A percentile compares a stretch with the other conserved stretches of the same genome.
Conservation (phyloP, 352 stramenopile species). For the Globisporangium parvum region DNA sequence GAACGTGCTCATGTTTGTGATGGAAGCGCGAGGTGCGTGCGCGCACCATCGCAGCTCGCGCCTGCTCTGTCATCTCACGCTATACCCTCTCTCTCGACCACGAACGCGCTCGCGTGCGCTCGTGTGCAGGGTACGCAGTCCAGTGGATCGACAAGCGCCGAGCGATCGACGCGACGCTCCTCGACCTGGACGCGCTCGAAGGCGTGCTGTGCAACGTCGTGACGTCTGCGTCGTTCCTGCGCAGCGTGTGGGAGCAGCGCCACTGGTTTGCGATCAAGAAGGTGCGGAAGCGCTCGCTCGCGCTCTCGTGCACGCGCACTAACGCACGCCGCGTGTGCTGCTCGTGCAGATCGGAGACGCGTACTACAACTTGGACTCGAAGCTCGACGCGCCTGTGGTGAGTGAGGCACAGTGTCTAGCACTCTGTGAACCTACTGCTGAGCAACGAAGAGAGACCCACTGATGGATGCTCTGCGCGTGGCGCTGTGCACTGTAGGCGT, state of each 20-base stretch:
- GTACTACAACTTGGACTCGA: constrained; percentile 79
- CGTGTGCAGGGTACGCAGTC: constrained; percentile 44
- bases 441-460: background rate
- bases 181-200: constrained; percentile 41
- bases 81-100: background rate
- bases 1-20: constrained; percentile 58
- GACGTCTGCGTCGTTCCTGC: constrained; percentile 28
- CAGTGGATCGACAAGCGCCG: constrained; percentile 71
- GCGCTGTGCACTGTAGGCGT: constrained; percentile 36
- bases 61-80: too few relatives aligned
- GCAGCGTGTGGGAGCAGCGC: constrained; percentile 50
- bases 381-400: constrained; percentile 46
- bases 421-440: background rate
- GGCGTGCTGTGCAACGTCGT: constrained; percentile 71
- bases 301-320: too few relatives aligned
- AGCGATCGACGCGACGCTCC: constrained; percentile 24
- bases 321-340: background rate
- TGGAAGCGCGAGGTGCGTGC: constrained; percentile 47
- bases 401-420: too few relatives aligned
- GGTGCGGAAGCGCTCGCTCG: constrained; percentile 8
- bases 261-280: constrained; percentile 81
- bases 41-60: too few relatives aligned
- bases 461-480: too few relatives aligned
- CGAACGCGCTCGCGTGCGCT: too few relatives aligned
- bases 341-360: constrained; percentile 33